A percentile compares a stretch with the other conserved stretches of the same genome.
phyloP scores from a whole-genome alignment of 148 eudicot genomes.

The Spergularia bocconei region DNA sequence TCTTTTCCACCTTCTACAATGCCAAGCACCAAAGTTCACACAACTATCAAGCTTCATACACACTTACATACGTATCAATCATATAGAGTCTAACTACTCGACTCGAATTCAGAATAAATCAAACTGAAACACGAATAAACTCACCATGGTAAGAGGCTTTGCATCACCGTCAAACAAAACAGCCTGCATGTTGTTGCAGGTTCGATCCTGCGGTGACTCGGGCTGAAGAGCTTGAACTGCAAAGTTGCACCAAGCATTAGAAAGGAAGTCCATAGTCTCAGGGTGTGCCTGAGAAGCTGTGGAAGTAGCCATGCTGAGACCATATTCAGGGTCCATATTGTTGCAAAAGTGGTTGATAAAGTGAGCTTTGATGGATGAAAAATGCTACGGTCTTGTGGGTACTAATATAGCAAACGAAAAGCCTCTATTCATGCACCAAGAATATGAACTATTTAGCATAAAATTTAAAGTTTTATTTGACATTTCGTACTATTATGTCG shows the following conservation, averaged over 20 bases:
- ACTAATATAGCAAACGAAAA: slow-evolving; percentile 11
- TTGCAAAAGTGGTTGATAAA: neutral
- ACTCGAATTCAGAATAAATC: neutral
- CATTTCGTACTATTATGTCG: slow-evolving; percentile 28
- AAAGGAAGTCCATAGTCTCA: slow-evolving; percentile 90
- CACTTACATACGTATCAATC: neutral
- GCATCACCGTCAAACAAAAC: slow-evolving; percentile 34
- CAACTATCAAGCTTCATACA: neutral
- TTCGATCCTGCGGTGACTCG: slow-evolving; percentile 36
- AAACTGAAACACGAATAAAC: neutral
- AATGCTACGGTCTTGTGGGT: neutral
- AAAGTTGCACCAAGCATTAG: slow-evolving; percentile 85
- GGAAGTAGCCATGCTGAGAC: slow-evolving; percentile 28
- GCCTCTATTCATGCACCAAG: slow-evolving; percentile 8
- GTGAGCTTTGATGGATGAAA: slow-evolving; percentile 11
- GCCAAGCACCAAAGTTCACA: neutral
- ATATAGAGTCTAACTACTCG: neutral
- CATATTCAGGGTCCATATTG: slow-evolving; percentile 48
- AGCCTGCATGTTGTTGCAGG: slow-evolving; percentile 26
- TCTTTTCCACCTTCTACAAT: slow-evolving; percentile 60
- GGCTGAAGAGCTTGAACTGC: slow-evolving; percentile 76
- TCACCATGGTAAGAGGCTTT: slow-evolving; percentile 31
- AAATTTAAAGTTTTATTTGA: neutral
- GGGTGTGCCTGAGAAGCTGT: slow-evolving; percentile 75
- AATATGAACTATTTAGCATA: neutral